phyloP scores from a whole-genome alignment of 2,329 filamentous ascomycete genomes.

The Fusarium zealandicum region DNA sequence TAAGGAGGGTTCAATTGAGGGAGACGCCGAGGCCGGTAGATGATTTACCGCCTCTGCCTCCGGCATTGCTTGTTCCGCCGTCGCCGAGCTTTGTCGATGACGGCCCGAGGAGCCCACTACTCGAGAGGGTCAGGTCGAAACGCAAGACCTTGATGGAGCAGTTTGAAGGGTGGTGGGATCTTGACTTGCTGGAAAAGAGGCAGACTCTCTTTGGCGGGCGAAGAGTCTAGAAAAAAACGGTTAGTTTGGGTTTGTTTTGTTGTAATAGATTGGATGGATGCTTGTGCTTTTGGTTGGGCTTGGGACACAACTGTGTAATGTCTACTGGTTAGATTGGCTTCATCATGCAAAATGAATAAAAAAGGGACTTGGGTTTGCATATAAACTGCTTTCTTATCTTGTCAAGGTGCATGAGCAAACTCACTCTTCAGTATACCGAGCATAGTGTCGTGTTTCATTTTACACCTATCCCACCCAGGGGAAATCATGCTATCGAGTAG shows the following conservation, averaged over 20 bases:
- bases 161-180: slow-evolving; percentile 64
- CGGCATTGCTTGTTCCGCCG: slow-evolving; percentile 35
- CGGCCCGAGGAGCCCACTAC: slow-evolving; percentile 37
- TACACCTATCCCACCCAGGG: too few species aligned
- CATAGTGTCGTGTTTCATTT: too few species aligned
- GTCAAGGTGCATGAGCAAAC: not conserved
- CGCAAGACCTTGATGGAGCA: slow-evolving; percentile 57
- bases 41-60: slow-evolving; percentile 43
- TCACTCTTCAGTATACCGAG: not conserved
- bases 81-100: slow-evolving; percentile 29
- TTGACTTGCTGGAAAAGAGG: slow-evolving; percentile 57
- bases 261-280: slow-evolving; percentile 26
- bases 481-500: too few species aligned
- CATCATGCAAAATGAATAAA: slow-evolving; percentile 32
- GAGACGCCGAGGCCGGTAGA: slow-evolving; percentile 41
- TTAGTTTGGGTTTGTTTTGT: slow-evolving; percentile 7
- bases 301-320: slow-evolving; percentile 34
- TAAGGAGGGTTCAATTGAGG: slow-evolving; percentile 31
- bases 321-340: slow-evolving; percentile 42
- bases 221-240: slow-evolving; percentile 15
- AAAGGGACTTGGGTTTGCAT: slow-evolving; percentile 13
- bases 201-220: slow-evolving; percentile 45
- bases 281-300: slow-evolving; percentile 20
- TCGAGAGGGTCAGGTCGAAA: slow-evolving; percentile 45
- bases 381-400: slow-evolving; percentile 11